These are phyloP conservation scores for Nelumbo lutea DNA, from an alignment of 164 flowering plant genomes.

Conservation along the genomic window DNA sequence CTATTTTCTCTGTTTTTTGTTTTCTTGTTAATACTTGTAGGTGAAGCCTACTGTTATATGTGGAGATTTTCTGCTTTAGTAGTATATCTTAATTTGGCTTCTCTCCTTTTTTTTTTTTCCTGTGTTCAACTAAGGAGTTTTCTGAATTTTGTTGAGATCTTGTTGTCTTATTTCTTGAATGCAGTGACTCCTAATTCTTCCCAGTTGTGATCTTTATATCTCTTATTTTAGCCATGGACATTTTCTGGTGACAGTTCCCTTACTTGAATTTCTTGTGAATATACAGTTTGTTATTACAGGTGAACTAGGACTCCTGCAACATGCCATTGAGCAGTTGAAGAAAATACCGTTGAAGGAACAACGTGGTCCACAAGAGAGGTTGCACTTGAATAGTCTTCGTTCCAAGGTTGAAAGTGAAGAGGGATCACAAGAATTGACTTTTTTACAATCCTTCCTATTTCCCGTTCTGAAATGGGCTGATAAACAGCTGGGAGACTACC, in stretches of 20 bases:
- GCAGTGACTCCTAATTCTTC: not conserved
- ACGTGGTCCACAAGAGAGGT: constrained; percentile 86
- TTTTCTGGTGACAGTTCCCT: constrained; percentile 2
- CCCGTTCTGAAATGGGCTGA: constrained; percentile 94
- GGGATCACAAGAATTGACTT: constrained; percentile 51
- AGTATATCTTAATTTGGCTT: not conserved
- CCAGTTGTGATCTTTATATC: not conserved
- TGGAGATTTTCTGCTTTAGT: too few species aligned
- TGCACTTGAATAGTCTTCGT: constrained; percentile 69
- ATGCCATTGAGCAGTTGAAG: constrained; percentile 78
- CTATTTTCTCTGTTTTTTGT: too few species aligned
- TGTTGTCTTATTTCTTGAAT: not conserved
- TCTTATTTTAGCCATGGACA: not conserved
- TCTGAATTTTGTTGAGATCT: not conserved
- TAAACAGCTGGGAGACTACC: constrained; percentile 82
- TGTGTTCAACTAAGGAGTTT: not conserved
- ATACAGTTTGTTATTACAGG: constrained; percentile 77
- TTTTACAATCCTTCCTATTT: constrained; percentile 70
- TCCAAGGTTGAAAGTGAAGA: constrained; percentile 58
- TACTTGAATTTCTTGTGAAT: not conserved
- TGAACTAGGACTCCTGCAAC: constrained; percentile 61
- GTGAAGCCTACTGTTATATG: too few species aligned
- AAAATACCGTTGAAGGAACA: constrained; percentile 88
- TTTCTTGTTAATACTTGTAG: too few species aligned
- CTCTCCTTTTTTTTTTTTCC: not conserved